Evolutionary conservation across 495 filamentous ascomycete species (phyloP).

Genomic region (Hyphodiscus hymeniophilus): DNA sequence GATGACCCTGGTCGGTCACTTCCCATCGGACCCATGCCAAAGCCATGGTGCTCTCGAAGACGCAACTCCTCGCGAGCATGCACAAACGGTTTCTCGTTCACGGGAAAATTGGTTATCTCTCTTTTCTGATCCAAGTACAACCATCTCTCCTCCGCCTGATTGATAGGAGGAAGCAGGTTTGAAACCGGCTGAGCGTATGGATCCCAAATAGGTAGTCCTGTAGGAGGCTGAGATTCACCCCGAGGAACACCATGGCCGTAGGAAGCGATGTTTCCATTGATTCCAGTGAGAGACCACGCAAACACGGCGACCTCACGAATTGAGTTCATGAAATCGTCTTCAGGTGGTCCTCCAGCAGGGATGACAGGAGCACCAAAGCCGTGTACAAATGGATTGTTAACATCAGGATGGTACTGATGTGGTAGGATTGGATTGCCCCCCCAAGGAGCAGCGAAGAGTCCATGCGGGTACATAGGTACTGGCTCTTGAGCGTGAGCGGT

Average conservation of each 20-base stretch:
- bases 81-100: constrained; percentile 2
- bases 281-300: constrained; percentile 72
- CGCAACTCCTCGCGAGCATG: constrained; percentile 3
- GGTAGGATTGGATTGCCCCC: constrained; percentile 38
- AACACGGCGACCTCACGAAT: constrained; percentile 82
- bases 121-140: background rate
- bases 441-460: constrained; percentile 74
- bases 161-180: constrained; percentile 7
- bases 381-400: constrained; percentile 30
- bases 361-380: constrained; percentile 10
- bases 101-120: constrained; percentile 1
- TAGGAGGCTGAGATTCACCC: constrained; percentile 49
- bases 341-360: constrained; percentile 38
- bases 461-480: constrained; percentile 47
- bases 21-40: constrained; percentile 1
- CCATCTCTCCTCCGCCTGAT: constrained; percentile 17
- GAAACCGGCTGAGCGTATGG: constrained; percentile 9
- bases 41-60: constrained; percentile 3
- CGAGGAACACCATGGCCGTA: constrained; percentile 54
- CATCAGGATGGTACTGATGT: constrained; percentile 16
- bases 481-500: constrained; percentile 34
- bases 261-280: constrained; percentile 66
- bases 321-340: constrained; percentile 63
- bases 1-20: background rate
- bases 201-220: constrained; percentile 50